Conservation (phyloP, 257 asterid species). For the Paraleonurus japonicus region DNA sequence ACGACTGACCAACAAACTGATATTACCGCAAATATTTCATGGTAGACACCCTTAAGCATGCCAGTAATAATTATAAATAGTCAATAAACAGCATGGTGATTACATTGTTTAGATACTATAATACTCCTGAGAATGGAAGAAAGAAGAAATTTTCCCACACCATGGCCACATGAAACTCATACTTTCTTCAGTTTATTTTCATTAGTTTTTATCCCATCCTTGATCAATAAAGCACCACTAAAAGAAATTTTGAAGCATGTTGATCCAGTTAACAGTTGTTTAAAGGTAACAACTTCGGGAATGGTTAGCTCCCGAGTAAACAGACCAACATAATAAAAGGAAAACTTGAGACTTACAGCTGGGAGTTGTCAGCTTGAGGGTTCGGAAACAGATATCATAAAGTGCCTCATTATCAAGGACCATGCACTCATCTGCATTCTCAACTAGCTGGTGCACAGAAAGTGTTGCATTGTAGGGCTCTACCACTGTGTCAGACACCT, state of each 20-base stretch:
- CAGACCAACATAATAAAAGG: background rate
- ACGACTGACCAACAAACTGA: background rate
- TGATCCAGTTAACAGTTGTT: background rate
- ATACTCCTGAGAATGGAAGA: background rate
- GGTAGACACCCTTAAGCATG: too few species aligned
- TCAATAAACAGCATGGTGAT: background rate
- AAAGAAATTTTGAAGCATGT: background rate
- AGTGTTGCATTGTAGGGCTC: constrained; percentile 57
- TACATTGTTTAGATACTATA: background rate
- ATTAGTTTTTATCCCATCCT: background rate
- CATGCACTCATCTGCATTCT: constrained; percentile 59
- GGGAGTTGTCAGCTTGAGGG: constrained; percentile 55
- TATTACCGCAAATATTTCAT: too few species aligned
- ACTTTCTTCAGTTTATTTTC: background rate
- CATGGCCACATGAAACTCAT: background rate
- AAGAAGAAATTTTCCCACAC: too few species aligned
- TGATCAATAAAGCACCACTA: background rate
- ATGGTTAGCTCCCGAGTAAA: background rate
- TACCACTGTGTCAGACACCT: constrained; percentile 53
- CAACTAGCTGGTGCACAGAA: constrained; percentile 54
- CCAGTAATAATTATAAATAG: too few species aligned
- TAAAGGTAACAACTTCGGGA: background rate
- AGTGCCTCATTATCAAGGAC: constrained; percentile 55
- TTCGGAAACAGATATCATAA: constrained; percentile 50
- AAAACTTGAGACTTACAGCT: constrained; percentile 40